phyloP scores from a whole-genome alignment of 768 basidiomycete species.

The Amanita molliuscula region DNA sequence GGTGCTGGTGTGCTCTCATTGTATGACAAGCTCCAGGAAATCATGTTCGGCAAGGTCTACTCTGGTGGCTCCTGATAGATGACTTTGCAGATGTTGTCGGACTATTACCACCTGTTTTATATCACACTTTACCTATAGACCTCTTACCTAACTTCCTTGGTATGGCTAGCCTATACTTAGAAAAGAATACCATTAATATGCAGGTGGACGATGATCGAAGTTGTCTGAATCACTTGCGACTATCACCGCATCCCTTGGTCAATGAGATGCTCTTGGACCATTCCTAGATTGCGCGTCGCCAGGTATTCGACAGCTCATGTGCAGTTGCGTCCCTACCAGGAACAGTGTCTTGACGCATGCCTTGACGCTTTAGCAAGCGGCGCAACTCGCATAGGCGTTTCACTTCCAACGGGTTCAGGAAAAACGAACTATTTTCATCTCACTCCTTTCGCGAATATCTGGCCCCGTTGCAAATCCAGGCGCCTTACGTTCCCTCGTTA shows the following conservation, averaged over 20 bases:
- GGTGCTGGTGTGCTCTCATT: slow-evolving; percentile 99
- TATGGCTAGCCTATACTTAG: slow-evolving; percentile 33
- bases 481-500: slow-evolving; percentile 58
- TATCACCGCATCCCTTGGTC: neutral
- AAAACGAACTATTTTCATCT: slow-evolving; percentile 93
- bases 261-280: slow-evolving; percentile 1
- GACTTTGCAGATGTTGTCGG: neutral
- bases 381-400: slow-evolving; percentile 70
- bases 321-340: slow-evolving; percentile 78
- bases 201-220: neutral
- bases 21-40: slow-evolving; percentile 96
- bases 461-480: slow-evolving; percentile 29
- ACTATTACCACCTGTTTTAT: slow-evolving; percentile 13
- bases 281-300: neutral
- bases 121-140: slow-evolving; percentile 28
- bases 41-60: slow-evolving; percentile 99
- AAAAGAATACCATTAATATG: slow-evolving; percentile 18
- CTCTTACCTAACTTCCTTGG: slow-evolving; percentile 19
- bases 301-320: slow-evolving; percentile 9
- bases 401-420: slow-evolving; percentile 74
- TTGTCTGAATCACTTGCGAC: neutral
- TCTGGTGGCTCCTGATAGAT: slow-evolving; percentile 66
- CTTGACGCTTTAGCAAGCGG: slow-evolving; percentile 58
- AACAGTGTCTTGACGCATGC: slow-evolving; percentile 70
- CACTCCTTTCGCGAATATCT: slow-evolving; percentile 57